Evolutionary conservation across 2,329 filamentous ascomycete genomes (phyloP).

Genomic region (Ustulina deusta): DNA sequence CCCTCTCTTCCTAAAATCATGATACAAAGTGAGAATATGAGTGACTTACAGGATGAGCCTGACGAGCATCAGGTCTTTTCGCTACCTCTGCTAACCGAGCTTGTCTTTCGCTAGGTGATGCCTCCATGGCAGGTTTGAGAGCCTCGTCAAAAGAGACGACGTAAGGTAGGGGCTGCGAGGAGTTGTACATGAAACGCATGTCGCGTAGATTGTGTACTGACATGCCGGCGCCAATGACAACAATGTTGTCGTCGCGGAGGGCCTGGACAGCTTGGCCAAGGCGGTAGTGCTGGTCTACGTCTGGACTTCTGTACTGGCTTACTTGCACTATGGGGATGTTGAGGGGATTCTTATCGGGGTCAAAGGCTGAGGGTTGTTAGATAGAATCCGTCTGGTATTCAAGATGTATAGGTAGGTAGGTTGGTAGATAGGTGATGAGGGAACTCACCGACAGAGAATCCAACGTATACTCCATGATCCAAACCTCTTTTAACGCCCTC

Average conservation of each 20-base stretch:
- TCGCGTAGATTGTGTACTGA: constrained; percentile 78
- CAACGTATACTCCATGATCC: constrained; percentile 81
- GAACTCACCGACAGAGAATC: constrained; percentile 65
- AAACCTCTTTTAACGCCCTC: constrained; percentile 72
- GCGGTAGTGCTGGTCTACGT: constrained; percentile 73
- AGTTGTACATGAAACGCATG: constrained; percentile 59
- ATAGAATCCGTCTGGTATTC: neutral
- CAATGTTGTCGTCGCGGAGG: constrained; percentile 75
- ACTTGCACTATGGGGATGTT: constrained; percentile 78
- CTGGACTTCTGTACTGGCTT: constrained; percentile 73
- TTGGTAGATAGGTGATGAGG: neutral
- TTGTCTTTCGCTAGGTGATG: constrained; percentile 54
- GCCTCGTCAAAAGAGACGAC: constrained; percentile 74
- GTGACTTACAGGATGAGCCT: constrained; percentile 58
- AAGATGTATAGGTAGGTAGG: neutral
- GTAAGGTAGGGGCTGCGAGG: constrained; percentile 65
- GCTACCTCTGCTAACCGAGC: constrained; percentile 56
- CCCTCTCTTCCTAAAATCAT: too few relatives aligned
- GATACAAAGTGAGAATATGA: neutral
- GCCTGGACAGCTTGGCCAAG: constrained; percentile 74
- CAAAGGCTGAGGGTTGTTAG: constrained; percentile 61
- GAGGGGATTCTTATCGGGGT: constrained; percentile 70
- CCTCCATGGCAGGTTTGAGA: constrained; percentile 72
- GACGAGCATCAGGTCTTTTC: constrained; percentile 58
- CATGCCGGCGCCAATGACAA: constrained; percentile 80